Percentiles rank a stretch among this genome's conserved stretches.
Conservation (phyloP, 2,329 filamentous ascomycete species). For the Arthrinium puccinioides region DNA sequence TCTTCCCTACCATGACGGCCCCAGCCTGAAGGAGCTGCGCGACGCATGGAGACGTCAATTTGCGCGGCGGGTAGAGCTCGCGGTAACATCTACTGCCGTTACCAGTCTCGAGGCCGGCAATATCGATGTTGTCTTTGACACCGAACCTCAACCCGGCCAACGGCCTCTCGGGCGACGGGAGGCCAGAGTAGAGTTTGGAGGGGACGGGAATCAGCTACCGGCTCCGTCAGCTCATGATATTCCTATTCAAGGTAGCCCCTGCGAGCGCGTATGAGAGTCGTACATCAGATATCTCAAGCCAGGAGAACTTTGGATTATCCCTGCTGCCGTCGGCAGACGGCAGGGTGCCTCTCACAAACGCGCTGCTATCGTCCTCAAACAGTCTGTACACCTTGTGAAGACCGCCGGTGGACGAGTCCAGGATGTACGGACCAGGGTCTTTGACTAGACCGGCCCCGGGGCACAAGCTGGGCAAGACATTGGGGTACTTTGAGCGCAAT, state of each 20-base stretch:
- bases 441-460: too few species aligned
- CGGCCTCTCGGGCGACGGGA: not conserved
- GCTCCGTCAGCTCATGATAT: not conserved
- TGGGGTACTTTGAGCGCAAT: too few species aligned
- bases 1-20: slow-evolving; percentile 15
- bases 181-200: slow-evolving; percentile 6
- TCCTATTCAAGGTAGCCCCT: too few species aligned
- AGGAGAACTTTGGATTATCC: slow-evolving; percentile 1
- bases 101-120: slow-evolving; percentile 10
- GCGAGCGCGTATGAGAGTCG: not conserved
- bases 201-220: slow-evolving; percentile 11
- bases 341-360: slow-evolving; percentile 8
- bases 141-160: slow-evolving; percentile 11
- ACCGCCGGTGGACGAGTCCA: slow-evolving; percentile 5
- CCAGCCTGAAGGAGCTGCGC: slow-evolving; percentile 8
- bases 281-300: slow-evolving; percentile 7
- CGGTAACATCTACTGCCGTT: slow-evolving; percentile 10
- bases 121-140: slow-evolving; percentile 12
- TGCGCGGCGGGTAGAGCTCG: slow-evolving; percentile 5
- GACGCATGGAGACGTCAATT: slow-evolving; percentile 6
- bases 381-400: slow-evolving; percentile 7
- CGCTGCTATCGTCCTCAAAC: slow-evolving; percentile 7
- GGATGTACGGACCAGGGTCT: slow-evolving; percentile 7
- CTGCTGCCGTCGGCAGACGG: not conserved
- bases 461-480: too few species aligned